phyloP scores from a whole-genome alignment of 1,284 basidiomycete genomes.

The Trichosporon coremiiforme region DNA sequence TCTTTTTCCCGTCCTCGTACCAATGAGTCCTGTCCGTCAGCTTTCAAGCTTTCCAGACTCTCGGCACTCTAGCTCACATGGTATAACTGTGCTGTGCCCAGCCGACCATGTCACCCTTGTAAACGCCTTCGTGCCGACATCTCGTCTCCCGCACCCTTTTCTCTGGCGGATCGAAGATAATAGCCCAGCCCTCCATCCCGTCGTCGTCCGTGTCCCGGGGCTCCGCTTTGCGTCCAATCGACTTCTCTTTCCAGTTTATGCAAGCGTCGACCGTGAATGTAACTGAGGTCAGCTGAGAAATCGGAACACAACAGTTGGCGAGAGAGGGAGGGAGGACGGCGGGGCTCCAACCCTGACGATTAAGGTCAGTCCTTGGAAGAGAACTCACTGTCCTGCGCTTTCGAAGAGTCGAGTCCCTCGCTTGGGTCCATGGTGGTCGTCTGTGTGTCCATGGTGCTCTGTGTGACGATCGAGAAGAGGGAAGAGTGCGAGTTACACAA shows the following conservation, averaged over 20 bases:
- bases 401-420: not conserved
- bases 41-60: not conserved
- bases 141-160: constrained; percentile 4
- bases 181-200: constrained; percentile 5
- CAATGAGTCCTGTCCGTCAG: constrained; percentile 10
- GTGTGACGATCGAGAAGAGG: too few species aligned
- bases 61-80: not conserved
- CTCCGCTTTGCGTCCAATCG: not conserved
- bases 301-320: too few species aligned
- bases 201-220: not conserved
- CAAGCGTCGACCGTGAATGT: constrained; percentile 9
- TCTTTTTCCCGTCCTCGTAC: not conserved
- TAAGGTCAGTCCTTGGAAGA: not conserved
- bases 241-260: constrained; percentile 3
- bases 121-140: not conserved
- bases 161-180: constrained; percentile 6
- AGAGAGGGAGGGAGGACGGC: not conserved
- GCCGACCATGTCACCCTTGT: constrained; percentile 7
- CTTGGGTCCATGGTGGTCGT: not conserved
- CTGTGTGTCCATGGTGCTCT: not conserved
- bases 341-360: too few species aligned
- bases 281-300: not conserved
- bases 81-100: constrained; percentile 9
- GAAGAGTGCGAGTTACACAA: not conserved
- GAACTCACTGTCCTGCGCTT: not conserved